A percentile compares a stretch with the other conserved stretches of the same genome.
Conservation (phyloP, 352 stramenopile genomes). For the Poterioochromonas sp. region DNA sequence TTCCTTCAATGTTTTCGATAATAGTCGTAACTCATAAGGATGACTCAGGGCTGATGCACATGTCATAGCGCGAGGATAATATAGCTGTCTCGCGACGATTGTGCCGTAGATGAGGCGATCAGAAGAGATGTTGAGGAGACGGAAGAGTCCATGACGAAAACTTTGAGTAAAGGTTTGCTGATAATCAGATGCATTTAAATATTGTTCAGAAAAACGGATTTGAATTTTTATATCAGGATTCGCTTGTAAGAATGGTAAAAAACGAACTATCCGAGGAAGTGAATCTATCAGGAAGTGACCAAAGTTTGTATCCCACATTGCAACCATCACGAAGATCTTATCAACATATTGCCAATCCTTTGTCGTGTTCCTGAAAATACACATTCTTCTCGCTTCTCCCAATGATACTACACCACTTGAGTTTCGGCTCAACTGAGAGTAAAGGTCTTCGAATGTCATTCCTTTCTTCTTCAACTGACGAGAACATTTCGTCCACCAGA, state of each 20-base stretch:
- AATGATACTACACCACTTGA: too few relatives aligned
- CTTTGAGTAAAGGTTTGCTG: background rate
- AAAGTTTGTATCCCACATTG: conserved; percentile 22
- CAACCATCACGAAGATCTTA: background rate
- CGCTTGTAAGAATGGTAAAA: background rate
- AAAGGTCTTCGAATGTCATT: too few relatives aligned
- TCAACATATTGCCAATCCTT: background rate
- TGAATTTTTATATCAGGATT: conserved; percentile 27
- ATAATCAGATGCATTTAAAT: background rate
- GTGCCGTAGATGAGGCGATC: background rate
- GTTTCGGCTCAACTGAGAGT: too few relatives aligned
- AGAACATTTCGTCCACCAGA: too few relatives aligned
- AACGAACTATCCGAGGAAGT: conserved; percentile 8
- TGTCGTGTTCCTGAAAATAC: too few relatives aligned
- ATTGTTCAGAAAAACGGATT: background rate
- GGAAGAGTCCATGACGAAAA: background rate
- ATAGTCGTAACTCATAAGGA: background rate
- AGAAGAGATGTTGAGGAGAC: background rate
- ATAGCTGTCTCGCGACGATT: conserved; percentile 2
- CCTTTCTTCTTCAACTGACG: too few relatives aligned
- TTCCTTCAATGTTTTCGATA: background rate
- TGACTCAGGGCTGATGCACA: background rate
- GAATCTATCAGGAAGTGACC: conserved; percentile 26
- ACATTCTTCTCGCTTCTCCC: too few relatives aligned
- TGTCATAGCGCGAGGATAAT: background rate